These are phyloP conservation scores for Hordeum vulgare DNA, from an alignment of 176 grass and related monocot genomes.

Conservation along the genomic window DNA sequence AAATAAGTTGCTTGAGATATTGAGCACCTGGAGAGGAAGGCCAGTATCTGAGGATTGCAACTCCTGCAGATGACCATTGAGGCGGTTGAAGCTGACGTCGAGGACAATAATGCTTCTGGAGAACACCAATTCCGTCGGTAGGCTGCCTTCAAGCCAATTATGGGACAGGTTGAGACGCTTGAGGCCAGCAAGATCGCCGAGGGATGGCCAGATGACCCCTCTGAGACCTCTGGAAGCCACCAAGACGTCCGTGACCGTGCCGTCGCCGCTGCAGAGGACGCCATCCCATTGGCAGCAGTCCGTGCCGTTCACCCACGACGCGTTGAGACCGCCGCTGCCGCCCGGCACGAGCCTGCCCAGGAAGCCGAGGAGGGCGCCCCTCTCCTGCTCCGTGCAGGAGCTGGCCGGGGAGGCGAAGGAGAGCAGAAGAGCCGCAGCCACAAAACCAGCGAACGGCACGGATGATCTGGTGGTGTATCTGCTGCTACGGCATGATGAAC, in stretches of 20 bases:
- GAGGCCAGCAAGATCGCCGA: constrained; percentile 47
- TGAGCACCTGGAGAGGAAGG: constrained; percentile 54
- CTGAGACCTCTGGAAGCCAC: constrained; percentile 42
- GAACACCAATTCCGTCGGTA: constrained; percentile 41
- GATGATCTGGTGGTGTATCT: constrained; percentile 7
- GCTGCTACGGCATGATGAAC: not conserved
- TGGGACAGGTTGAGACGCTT: constrained; percentile 48
- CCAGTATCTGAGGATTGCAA: not conserved
- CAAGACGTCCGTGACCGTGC: constrained; percentile 32
- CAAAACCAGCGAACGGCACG: not conserved
- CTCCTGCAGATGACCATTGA: constrained; percentile 29
- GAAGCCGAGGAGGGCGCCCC: constrained; percentile 53
- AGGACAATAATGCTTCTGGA: constrained; percentile 38
- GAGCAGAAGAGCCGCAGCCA: constrained; percentile 15
- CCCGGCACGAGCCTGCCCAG: constrained; percentile 18
- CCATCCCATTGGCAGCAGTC: constrained; percentile 81
- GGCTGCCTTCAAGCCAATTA: constrained; percentile 33
- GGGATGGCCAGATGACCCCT: constrained; percentile 35
- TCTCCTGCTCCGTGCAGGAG: constrained; percentile 62
- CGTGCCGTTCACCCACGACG: constrained; percentile 29
- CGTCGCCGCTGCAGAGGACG: constrained; percentile 24
- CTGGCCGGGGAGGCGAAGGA: not conserved
- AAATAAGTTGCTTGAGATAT: constrained; percentile 71
- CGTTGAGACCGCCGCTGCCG: constrained; percentile 17
- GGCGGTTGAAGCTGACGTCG: constrained; percentile 70